Percentiles rank a stretch among this genome's conserved stretches.
These are phyloP conservation scores for Taphrina deformans DNA, from an alignment of 1,139 yeast species.

Conservation along the genomic window DNA sequence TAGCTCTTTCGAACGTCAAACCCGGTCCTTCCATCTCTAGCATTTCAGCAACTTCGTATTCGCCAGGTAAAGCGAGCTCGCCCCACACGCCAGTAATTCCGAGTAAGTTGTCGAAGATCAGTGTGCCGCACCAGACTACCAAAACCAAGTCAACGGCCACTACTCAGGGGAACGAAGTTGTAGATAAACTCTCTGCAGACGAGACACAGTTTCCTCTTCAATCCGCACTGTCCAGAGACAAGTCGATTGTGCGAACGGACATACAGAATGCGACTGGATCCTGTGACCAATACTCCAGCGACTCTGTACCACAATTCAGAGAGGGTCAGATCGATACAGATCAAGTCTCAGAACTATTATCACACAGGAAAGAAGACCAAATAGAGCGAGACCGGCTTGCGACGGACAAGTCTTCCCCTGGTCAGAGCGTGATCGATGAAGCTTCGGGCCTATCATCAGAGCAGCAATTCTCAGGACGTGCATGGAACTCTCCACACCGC, in stretches of 20 bases:
- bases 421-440: not conserved
- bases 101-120: slow-evolving; percentile 45
- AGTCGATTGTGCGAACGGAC: not conserved
- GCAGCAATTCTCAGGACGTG: not conserved
- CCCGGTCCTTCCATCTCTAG: slow-evolving; percentile 47
- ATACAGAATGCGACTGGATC: not conserved
- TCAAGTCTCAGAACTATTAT: not conserved
- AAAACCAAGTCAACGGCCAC: not conserved
- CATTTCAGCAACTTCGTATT: slow-evolving; percentile 35
- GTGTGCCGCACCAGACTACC: not conserved
- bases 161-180: not conserved
- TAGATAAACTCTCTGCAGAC: not conserved
- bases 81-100: slow-evolving; percentile 46
- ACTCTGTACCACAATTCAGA: not conserved
- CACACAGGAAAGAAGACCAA: not conserved
- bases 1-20: not conserved
- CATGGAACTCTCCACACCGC: not conserved
- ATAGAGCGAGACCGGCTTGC: not conserved
- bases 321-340: not conserved
- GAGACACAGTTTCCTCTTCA: not conserved
- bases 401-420: not conserved
- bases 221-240: not conserved
- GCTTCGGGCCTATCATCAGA: not conserved
- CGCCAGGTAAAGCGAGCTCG: slow-evolving; percentile 35
- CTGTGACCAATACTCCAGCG: not conserved